Evolutionary conservation across 352 stramenopile species (phyloP), one percentile per base, ranked within the genome.

Genomic region (Lagenidium giganteum): DNA sequence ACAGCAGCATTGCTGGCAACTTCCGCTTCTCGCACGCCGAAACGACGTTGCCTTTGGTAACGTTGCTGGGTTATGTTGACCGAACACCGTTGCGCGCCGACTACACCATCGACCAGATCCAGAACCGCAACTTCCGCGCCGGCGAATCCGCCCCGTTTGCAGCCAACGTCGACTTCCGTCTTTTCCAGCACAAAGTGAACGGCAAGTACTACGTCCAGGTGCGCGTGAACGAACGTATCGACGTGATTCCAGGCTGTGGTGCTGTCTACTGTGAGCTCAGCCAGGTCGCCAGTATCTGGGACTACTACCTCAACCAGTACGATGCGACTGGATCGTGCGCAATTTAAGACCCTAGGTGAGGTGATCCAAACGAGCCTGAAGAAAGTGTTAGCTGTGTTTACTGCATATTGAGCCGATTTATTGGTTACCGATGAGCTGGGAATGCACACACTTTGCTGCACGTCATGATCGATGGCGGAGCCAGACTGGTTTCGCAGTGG

Each of bases 11-110:
- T 5, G 57, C 64, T 18, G 68, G 54, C 16, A 67, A 77, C 36
- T 52, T 79, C 12, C 54, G 64, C 26, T 79, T 83, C 55, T 68
- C 65, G 3, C 70, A 83, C 31, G 68, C 70, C 20, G 68, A 83
- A 47, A 83, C 70, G 5, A 68, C 61, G 21, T 37, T 83, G 6
- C 68, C 70, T 20, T 54, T 83, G 5, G 57, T 73, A 50, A 68
- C 54, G 13, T 50, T 83, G 12, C 61, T 83, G 14, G 68, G 70
- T 17, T 72, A 69, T 34, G 54, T 52, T 20, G 42, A 65, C 31
- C 42, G 46, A 14, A 52, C 48, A 1, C 37, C 56, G 16, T 47
- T 80, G 20, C 35, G 54, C 2, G 53, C 68, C 2, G 62, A 57
- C 16, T 63, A 51, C 42, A 63, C 32, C 5, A 40, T 70, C 28